Conservation (phyloP, 129 eudicot genomes). For the Pittosporum tobira region DNA sequence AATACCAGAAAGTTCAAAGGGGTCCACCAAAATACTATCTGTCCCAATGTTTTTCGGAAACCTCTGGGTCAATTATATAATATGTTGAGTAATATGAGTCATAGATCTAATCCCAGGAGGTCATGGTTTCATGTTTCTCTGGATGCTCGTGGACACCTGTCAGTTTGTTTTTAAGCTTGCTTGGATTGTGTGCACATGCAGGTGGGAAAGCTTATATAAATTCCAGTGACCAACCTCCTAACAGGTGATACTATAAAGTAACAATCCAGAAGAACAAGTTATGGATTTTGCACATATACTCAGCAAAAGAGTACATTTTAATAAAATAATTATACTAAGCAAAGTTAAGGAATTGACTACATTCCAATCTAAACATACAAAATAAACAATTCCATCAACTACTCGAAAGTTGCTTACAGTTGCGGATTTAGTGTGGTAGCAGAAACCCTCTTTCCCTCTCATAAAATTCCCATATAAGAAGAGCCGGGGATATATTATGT, state of each 20-base stretch:
- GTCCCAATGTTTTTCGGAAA: not conserved
- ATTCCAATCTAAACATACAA: not conserved
- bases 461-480: too few relatives aligned
- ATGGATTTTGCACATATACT: not conserved
- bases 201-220: not conserved
- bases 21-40: not conserved
- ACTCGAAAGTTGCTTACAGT: not conserved
- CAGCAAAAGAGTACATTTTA: too few relatives aligned
- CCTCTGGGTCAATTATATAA: not conserved
- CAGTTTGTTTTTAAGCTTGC: too few relatives aligned
- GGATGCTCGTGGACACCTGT: not conserved
- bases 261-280: not conserved
- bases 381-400: not conserved
- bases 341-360: not conserved
- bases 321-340: too few relatives aligned
- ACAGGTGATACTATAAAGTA: not conserved
- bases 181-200: too few relatives aligned
- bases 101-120: too few relatives aligned
- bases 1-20: conserved; percentile 2
- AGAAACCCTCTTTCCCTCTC: too few relatives aligned
- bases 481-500: too few relatives aligned
- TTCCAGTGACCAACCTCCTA: not conserved
- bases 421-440: too few relatives aligned
- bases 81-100: not conserved
- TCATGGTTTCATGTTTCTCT: not conserved